Base-by-base conservation (phyloP, 2,329 filamentous ascomycete genomes). In the Penicillium sp. region DNA sequence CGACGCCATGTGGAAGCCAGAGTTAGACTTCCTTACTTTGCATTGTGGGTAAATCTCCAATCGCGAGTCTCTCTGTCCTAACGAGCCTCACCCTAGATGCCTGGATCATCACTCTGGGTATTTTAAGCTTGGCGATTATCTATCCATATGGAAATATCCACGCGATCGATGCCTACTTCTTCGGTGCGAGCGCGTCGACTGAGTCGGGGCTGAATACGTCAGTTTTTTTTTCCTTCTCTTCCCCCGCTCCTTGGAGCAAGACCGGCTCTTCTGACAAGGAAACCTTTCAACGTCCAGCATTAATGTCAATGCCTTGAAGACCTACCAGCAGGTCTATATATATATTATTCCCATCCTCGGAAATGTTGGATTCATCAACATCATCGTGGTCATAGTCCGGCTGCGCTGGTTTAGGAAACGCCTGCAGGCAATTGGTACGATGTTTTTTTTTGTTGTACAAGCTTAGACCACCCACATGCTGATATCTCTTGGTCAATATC, bases 141-240 rank as follows among this genome's bases (percentile, higher is more conserved):
- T 74, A 70, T 44, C 74, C 74, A 1, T 67, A 72, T 49, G 75
- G 76, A 27, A 80, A 79, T 53, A 46, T 80, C 5, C 58, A 60
- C 3, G 76, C 75, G 0, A 69, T 82, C 21, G 81, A 84, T 69
- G 75, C 79, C 22, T 81, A 78, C 65, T 81, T 82, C 66, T 79
- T 82, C 37, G 79, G 80, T 16, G 76, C 74, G 57, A 82, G 80
- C 63, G 74, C 75, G 1, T 78, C 78, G 1, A 83, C 81, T 5
- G 79, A 81, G 60, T 81, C 81, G 0, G 81, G 82, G 0, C 66
- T 84, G 24, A 83, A 82, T 59, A 76, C 79, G 35, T 39, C 35
- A 19, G 35, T 39, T 39, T 5, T 33, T 14, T 4, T 33, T 2
- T 3, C 14, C 31, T 3, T 5, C 31, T 7, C 11, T 5, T 4